phyloP scores from a whole-genome alignment of 768 basidiomycete species.

The Lactarius deliciosus region DNA sequence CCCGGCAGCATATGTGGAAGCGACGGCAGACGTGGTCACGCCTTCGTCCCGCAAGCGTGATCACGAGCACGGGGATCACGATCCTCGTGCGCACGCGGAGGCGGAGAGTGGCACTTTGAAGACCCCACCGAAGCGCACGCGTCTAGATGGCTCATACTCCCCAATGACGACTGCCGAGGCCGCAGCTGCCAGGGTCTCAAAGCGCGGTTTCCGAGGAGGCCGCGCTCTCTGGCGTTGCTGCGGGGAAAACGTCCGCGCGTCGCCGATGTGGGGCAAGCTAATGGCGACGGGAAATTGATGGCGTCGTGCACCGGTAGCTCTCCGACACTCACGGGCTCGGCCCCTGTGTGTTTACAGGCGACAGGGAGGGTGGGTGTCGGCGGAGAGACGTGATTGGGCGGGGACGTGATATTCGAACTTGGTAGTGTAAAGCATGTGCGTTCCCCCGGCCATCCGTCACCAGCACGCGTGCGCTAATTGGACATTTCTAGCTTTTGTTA shows the following conservation, averaged over 20 bases:
- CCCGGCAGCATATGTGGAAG: constrained; percentile 22
- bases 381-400: constrained; percentile 16
- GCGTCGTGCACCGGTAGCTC: not conserved
- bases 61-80: constrained; percentile 34
- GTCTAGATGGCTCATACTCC: constrained; percentile 33
- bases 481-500: constrained; percentile 15
- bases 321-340: not conserved
- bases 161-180: constrained; percentile 26
- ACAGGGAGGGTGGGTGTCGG: constrained; percentile 10
- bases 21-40: constrained; percentile 32
- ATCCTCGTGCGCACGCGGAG: constrained; percentile 33
- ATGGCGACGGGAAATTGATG: not conserved
- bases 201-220: constrained; percentile 28
- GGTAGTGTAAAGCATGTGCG: constrained; percentile 25
- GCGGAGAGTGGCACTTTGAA: constrained; percentile 32
- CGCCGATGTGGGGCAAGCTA: constrained; percentile 1
- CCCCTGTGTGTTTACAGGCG: constrained; percentile 3
- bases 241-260: constrained; percentile 25
- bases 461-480: not conserved
- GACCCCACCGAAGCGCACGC: constrained; percentile 46
- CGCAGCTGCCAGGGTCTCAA: constrained; percentile 19
- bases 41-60: constrained; percentile 40
- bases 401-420: constrained; percentile 7
- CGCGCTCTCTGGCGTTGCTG: constrained; percentile 22
- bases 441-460: not conserved